Base-by-base conservation (phyloP, 2,329 filamentous ascomycete genomes). In the Phyllachora maydis region DNA sequence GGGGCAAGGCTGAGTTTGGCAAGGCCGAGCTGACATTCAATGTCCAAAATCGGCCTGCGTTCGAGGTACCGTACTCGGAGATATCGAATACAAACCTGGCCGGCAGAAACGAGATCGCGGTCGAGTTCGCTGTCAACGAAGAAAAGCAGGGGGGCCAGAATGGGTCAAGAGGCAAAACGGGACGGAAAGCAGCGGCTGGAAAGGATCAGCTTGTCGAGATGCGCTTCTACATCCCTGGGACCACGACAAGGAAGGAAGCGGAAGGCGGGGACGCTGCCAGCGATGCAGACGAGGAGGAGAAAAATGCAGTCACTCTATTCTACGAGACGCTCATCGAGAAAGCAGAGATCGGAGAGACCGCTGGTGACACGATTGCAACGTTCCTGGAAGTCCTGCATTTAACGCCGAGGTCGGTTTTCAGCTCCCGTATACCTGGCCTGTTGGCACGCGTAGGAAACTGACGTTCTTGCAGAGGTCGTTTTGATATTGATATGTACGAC, bases 401-500 rank as follows among this genome's bases (percentile, higher is more conserved):
- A 41, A 98, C 88, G 8, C 88, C 88, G 32, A 79, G 77, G 77
- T 78, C 52, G 16, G 41, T 40, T 3, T n/a, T n/a, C 10, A 13
- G 15, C 11, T 23, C 14, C 16, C 19, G 11, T 11, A 8, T 14
- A 8, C n/a, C 10, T 22, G 19, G 14, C 8, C 18, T 10, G 8
- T 6, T 16, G 7, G 3, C n/a, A 20, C 8, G 11, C 19, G 8
- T 11, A 7, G 8, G 11, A n/a, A 23, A 5, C 23, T 20, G 31
- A 30, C 28, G 21, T 7, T 3, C 7, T 4, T 16, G 6, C 50
- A 83, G 88, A 76, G 90, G 88, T 47, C 85, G 88, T 35, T 98
- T 98, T 61, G 88, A 95, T 47, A 92, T 98, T 53, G 88, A 98
- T 49, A 92, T 98, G 76, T 98, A 98, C 63, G 88, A 95, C 49